phyloP scores from a whole-genome alignment of 805 yeast species.

The Ogataea trehalophila region DNA sequence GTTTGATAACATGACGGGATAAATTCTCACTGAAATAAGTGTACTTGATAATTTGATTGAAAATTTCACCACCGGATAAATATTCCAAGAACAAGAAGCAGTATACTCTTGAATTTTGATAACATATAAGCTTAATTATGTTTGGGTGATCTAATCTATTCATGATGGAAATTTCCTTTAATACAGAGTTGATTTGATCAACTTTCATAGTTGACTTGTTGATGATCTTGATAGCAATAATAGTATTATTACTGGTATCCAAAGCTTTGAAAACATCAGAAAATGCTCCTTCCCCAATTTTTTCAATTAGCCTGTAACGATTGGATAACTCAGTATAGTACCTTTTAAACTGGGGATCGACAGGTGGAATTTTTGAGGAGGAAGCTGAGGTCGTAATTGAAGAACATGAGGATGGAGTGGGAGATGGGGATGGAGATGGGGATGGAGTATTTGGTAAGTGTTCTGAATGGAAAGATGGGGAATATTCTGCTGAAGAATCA shows the following conservation, averaged over 20 bases:
- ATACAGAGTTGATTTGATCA: constrained; percentile 51
- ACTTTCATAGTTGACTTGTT: constrained; percentile 50
- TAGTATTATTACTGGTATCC: constrained; percentile 36
- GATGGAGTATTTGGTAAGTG: background rate
- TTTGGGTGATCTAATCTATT: constrained; percentile 57
- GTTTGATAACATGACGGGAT: constrained; percentile 66
- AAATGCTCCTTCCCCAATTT: constrained; percentile 85
- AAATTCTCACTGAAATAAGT: constrained; percentile 74
- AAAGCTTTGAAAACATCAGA: constrained; percentile 76
- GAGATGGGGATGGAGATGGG: background rate
- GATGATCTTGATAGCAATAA: constrained; percentile 74
- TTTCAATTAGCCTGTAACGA: constrained; percentile 25
- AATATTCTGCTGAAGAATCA: background rate
- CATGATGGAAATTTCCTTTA: constrained; percentile 74
- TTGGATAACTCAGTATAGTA: constrained; percentile 26
- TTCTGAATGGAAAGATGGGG: background rate
- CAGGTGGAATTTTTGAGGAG: background rate
- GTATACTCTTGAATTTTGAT: constrained; percentile 43
- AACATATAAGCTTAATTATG: constrained; percentile 50
- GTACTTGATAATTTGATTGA: constrained; percentile 71
- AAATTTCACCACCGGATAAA: constrained; percentile 75
- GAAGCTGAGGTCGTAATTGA: background rate
- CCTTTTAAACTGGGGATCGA: constrained; percentile 8
- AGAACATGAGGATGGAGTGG: background rate
- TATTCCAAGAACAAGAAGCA: constrained; percentile 66